Evolutionary conservation across 371 early-diverging fungal genomes (phyloP).

Genomic region (Neoconidiobolus thromboides): DNA sequence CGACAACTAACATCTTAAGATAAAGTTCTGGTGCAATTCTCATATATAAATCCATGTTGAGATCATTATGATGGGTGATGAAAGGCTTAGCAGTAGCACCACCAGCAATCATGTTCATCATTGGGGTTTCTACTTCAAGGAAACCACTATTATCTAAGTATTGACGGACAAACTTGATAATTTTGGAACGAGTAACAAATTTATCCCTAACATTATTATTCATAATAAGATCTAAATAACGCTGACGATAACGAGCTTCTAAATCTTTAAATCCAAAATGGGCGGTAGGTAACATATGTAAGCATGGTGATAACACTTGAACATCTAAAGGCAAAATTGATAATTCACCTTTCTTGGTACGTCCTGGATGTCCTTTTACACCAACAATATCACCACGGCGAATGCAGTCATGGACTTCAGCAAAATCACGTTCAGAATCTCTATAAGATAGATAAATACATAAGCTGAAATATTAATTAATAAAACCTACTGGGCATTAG

Average conservation of each 20-base stretch:
- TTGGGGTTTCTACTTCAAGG: slow-evolving; percentile 99
- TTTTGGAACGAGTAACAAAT: slow-evolving; percentile 75
- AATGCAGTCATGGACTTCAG: slow-evolving; percentile 43
- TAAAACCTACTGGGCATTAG: slow-evolving; percentile 29
- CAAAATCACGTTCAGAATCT: slow-evolving; percentile 64
- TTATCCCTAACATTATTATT: slow-evolving; percentile 88
- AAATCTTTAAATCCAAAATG: slow-evolving; percentile 93
- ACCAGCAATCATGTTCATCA: slow-evolving; percentile 99
- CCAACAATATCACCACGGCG: slow-evolving; percentile 10
- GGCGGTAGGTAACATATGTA: slow-evolving; percentile 91
- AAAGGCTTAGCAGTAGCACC: slow-evolving; percentile 99
- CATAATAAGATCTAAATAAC: slow-evolving; percentile 98
- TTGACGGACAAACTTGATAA: slow-evolving; percentile 85
- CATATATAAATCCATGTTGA: slow-evolving; percentile 97
- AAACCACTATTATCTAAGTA: slow-evolving; percentile 91
- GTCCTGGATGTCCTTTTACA: slow-evolving; percentile 68
- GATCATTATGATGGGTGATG: slow-evolving; percentile 98
- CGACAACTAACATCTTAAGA: slow-evolving; percentile 94
- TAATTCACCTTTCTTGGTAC: slow-evolving; percentile 90
- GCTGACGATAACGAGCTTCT: slow-evolving; percentile 94
- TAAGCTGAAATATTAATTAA: background rate
- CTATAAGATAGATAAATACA: background rate
- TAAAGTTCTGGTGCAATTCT: slow-evolving; percentile 98
- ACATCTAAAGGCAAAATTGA: slow-evolving; percentile 71
- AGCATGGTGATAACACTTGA: slow-evolving; percentile 83